A percentile compares a stretch with the other conserved stretches of the same genome.
Evolutionary conservation across 306 rosid species (phyloP).

Genomic region (Mimosa bimucronata): DNA sequence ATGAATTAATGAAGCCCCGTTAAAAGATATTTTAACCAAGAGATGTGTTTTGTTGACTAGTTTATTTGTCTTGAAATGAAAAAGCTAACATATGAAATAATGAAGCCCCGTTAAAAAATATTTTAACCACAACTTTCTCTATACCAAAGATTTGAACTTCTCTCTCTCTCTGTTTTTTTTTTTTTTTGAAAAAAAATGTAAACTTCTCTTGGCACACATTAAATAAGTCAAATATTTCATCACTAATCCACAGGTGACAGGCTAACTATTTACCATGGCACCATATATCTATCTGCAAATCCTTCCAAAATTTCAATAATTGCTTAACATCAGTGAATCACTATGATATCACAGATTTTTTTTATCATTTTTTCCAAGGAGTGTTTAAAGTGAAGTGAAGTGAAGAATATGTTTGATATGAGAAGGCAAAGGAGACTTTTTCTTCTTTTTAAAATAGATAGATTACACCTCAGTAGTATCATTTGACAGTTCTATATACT

Average conservation of each 20-base stretch:
- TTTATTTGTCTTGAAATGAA: conserved; percentile 7
- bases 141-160: neutral
- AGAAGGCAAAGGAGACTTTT: neutral
- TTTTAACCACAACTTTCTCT: neutral
- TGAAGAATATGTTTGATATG: neutral
- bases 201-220: no score
- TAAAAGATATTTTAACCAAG: neutral
- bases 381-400: neutral
- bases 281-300: no score
- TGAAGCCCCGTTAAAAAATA: neutral
- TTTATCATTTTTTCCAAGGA: no score
- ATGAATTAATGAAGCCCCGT: neutral
- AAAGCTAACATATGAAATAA: neutral
- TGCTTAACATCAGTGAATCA: no score
- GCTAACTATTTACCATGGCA: no score
- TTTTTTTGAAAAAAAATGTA: no score
- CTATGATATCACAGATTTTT: no score
- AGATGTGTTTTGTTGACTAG: neutral
- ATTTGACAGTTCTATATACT: neutral
- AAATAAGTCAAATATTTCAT: neutral
- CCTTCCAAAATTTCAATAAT: no score
- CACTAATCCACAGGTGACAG: no score
- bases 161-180: neutral
- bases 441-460: neutral
- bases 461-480: neutral